Evolutionary conservation across 2,329 filamentous ascomycete species (phyloP).

Genomic region (Penicillium expansum): DNA sequence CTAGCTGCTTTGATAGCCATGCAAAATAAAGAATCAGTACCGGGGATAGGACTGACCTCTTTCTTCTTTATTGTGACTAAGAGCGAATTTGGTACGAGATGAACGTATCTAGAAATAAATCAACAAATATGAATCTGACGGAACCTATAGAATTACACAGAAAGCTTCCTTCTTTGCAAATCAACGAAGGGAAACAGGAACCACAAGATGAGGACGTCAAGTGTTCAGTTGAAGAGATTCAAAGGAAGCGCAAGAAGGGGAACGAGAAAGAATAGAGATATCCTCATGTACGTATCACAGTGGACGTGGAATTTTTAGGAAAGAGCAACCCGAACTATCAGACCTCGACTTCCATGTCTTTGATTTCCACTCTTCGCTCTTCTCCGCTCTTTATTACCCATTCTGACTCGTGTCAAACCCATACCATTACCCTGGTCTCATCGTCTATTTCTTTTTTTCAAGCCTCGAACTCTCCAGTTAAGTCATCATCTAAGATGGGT

Average conservation of each 20-base stretch:
- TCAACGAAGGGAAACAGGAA: too few relatives aligned
- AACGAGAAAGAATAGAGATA: background rate
- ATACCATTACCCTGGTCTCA: too few relatives aligned
- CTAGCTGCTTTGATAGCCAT: background rate
- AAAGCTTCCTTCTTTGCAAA: too few relatives aligned
- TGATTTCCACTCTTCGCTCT: background rate
- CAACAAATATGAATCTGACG: too few relatives aligned
- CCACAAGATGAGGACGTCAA: too few relatives aligned
- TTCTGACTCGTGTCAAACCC: too few relatives aligned
- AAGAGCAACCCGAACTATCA: background rate
- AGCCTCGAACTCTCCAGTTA: too few relatives aligned
- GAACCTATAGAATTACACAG: background rate
- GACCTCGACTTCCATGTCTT: background rate
- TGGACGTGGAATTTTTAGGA: too few relatives aligned
- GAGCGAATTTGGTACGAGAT: background rate
- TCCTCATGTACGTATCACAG: background rate
- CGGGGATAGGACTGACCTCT: too few relatives aligned
- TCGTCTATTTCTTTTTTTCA: too few relatives aligned
- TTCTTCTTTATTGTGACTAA: background rate
- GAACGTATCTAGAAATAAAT: background rate
- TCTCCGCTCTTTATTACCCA: background rate
- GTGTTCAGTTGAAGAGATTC: background rate
- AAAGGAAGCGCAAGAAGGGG: background rate
- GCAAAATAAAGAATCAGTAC: background rate
- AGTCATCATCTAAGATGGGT: too few relatives aligned